Evolutionary conservation across 2,329 filamentous ascomycete genomes (phyloP).

Genomic region (Penicillium sp.): DNA sequence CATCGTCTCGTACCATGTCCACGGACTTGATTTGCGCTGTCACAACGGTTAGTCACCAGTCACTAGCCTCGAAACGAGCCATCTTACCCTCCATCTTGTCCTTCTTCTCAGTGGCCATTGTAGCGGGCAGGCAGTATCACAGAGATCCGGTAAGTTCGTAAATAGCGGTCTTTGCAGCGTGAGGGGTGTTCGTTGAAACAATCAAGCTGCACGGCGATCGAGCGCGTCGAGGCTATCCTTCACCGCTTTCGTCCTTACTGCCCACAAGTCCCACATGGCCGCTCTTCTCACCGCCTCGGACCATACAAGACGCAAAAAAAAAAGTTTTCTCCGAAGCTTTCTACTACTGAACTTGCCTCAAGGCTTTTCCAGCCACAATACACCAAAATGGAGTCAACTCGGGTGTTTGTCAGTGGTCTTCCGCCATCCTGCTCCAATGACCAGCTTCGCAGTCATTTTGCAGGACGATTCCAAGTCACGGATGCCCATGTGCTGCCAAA

Average conservation of each 20-base stretch:
- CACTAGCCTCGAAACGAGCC: neutral
- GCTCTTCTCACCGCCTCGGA: slow-evolving; percentile 32
- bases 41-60: slow-evolving; percentile 17
- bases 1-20: slow-evolving; percentile 74
- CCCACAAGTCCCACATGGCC: slow-evolving; percentile 2
- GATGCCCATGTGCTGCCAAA: slow-evolving; percentile 89
- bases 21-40: slow-evolving; percentile 95
- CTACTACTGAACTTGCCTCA: slow-evolving; percentile 14
- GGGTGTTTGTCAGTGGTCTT: slow-evolving; percentile 68
- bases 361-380: slow-evolving; percentile 22
- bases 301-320: slow-evolving; percentile 34
- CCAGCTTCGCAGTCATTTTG: slow-evolving; percentile 87
- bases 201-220: slow-evolving; percentile 6
- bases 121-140: slow-evolving; percentile 2
- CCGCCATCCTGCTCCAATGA: slow-evolving; percentile 81
- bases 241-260: slow-evolving; percentile 18
- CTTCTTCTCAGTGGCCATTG: slow-evolving; percentile 54
- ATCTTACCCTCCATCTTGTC: slow-evolving; percentile 74
- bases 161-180: slow-evolving; percentile 1
- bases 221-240: slow-evolving; percentile 10
- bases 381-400: slow-evolving; percentile 69
- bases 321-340: slow-evolving; percentile 17
- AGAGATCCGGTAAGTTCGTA: neutral
- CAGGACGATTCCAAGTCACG: slow-evolving; percentile 72
- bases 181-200: neutral